Evolutionary conservation across 805 yeast species (phyloP).

Genomic region (Starmerella roubikii): DNA sequence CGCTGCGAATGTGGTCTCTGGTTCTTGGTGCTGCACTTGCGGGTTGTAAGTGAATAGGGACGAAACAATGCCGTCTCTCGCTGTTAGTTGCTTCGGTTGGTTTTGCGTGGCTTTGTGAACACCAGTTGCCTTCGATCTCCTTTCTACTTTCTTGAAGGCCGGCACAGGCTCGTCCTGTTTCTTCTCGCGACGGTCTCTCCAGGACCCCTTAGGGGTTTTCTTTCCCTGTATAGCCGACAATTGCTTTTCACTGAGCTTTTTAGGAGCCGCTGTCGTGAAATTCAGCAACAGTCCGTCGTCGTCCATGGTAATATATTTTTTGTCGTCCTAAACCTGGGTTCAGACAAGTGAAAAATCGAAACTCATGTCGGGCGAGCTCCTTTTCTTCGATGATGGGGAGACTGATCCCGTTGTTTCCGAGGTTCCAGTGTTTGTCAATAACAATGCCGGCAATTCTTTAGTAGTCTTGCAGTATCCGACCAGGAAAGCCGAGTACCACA

Average conservation of each 20-base stretch:
- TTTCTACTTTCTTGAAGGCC: constrained; percentile 10
- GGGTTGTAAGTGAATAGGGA: constrained; percentile 70
- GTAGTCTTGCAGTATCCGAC: constrained; percentile 51
- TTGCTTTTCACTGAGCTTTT: constrained; percentile 15
- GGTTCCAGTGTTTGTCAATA: constrained; percentile 41
- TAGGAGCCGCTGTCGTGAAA: constrained; percentile 37
- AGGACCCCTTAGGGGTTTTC: constrained; percentile 24
- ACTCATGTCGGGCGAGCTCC: constrained; percentile 28
- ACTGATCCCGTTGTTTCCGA: constrained; percentile 47
- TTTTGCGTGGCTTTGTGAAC: neutral
- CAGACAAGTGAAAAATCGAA: no score
- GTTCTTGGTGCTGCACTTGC: constrained; percentile 27
- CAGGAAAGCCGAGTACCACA: constrained; percentile 22
- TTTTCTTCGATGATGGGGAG: constrained; percentile 22
- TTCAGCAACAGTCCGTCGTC: constrained; percentile 63
- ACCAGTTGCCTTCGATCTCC: constrained; percentile 17
- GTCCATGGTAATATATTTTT: constrained; percentile 15
- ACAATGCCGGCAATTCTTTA: constrained; percentile 24
- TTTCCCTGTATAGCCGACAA: constrained; percentile 17
- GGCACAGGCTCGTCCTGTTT: constrained; percentile 3
- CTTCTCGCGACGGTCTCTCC: constrained; percentile 25
- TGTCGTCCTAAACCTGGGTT: no score
- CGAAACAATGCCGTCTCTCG: constrained; percentile 42
- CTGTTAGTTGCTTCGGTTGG: neutral
- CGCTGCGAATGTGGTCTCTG: neutral